phyloP scores from a whole-genome alignment of 2,329 filamentous ascomycete species.

The Pseudopyrenochaeta lycopersici region DNA sequence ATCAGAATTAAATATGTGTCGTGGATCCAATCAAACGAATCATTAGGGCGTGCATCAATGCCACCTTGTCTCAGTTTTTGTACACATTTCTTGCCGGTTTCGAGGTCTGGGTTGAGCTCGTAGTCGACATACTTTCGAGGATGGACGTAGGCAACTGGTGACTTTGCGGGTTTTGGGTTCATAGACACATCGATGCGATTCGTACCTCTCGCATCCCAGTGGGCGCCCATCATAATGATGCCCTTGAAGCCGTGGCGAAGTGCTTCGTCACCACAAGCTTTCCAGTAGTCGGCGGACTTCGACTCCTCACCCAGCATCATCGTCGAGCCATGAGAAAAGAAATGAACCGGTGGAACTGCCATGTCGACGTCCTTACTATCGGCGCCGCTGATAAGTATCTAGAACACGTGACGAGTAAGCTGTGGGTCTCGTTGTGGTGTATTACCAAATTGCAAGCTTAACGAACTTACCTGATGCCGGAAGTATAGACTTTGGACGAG shows the following conservation, averaged over 20 bases:
- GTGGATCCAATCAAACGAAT: constrained; percentile 75
- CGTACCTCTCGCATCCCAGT: constrained; percentile 69
- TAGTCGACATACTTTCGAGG: constrained; percentile 72
- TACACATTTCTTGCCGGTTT: constrained; percentile 61
- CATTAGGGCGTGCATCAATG: constrained; percentile 63
- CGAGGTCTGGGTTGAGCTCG: constrained; percentile 67
- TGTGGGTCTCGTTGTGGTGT: too few relatives aligned
- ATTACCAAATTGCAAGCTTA: too few relatives aligned
- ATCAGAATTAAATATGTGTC: constrained; percentile 75
- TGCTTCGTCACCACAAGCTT: constrained; percentile 70
- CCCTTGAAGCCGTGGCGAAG: constrained; percentile 68
- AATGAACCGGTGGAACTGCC: constrained; percentile 65
- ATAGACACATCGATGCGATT: constrained; percentile 67
- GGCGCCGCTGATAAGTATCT: neutral
- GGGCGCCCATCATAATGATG: constrained; percentile 74
- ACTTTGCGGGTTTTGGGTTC: constrained; percentile 68
- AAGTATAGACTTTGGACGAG: too few relatives aligned
- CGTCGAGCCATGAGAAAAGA: constrained; percentile 76
- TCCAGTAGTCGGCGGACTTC: constrained; percentile 70
- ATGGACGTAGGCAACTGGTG: constrained; percentile 72
- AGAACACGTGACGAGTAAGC: neutral
- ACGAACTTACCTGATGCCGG: too few relatives aligned
- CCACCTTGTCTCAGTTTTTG: constrained; percentile 60
- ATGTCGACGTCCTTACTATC: constrained; percentile 15
- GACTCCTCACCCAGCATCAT: constrained; percentile 76